phyloP scores from a whole-genome alignment of 345 rosid genomes.

The Syzygium aromaticum region DNA sequence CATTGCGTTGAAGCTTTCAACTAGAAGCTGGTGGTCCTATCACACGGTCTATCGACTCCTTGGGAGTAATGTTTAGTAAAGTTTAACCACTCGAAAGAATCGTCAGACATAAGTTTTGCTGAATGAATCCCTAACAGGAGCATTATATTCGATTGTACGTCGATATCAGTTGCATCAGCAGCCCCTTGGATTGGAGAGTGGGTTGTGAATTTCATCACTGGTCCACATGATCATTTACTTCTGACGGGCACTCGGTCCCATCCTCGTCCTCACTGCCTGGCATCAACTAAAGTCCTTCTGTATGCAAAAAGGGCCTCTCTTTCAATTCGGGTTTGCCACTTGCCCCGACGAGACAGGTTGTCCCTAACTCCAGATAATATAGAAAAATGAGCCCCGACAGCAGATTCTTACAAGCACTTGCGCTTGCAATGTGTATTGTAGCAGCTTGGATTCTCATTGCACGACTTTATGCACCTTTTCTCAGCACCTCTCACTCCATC shows the following conservation, averaged over 20 bases:
- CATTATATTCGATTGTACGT: not conserved
- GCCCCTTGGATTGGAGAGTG: not conserved
- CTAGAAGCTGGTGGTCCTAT: not conserved
- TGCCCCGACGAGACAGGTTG: not conserved
- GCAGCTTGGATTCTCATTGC: not conserved
- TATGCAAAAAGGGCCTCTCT: not conserved
- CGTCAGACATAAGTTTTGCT: not conserved
- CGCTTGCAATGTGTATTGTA: not conserved
- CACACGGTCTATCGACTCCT: not conserved
- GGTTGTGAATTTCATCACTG: not conserved
- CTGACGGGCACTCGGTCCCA: not conserved
- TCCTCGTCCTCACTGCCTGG: not conserved
- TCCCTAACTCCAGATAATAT: not conserved
- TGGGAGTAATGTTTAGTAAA: not conserved
- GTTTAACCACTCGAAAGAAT: not conserved
- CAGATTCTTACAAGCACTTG: not conserved
- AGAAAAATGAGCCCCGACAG: not conserved
- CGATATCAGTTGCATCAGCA: not conserved
- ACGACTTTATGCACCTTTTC: not conserved
- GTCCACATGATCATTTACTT: not conserved
- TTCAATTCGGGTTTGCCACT: not conserved
- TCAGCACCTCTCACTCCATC: not conserved
- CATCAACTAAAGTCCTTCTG: not conserved
- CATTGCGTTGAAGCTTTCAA: not conserved
- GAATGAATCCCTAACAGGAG: not conserved